These are phyloP conservation scores for Barnettozyma salicaria DNA, from an alignment of 805 yeast species.

Conservation along the genomic window DNA sequence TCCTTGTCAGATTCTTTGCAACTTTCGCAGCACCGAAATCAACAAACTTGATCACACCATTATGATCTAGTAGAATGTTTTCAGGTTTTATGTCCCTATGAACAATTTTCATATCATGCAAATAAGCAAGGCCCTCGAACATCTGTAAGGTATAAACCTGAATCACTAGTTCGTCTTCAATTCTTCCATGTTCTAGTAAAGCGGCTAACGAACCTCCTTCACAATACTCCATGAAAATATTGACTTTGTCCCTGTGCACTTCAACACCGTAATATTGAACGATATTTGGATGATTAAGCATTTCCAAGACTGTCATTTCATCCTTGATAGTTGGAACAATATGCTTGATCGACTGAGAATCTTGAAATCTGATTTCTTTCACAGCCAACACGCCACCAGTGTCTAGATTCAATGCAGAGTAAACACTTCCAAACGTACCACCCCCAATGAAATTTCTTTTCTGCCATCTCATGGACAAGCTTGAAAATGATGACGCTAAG, in stretches of 20 bases:
- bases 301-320: constrained; percentile 94
- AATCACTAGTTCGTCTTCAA: constrained; percentile 89
- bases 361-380: constrained; percentile 88
- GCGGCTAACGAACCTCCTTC: constrained; percentile 91
- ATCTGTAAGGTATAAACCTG: constrained; percentile 87
- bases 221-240: constrained; percentile 95
- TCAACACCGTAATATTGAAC: constrained; percentile 97
- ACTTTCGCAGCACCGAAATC: constrained; percentile 98
- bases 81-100: constrained; percentile 97
- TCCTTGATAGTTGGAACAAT: constrained; percentile 87
- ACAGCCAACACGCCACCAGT: constrained; percentile 97
- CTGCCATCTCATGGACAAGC: constrained; percentile 94
- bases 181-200: constrained; percentile 82
- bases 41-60: constrained; percentile 90
- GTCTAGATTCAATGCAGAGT: constrained; percentile 85
- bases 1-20: constrained; percentile 49
- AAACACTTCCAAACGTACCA: constrained; percentile 93
- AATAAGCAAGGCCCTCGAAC: constrained; percentile 91
- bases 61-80: constrained; percentile 81
- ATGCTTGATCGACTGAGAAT: constrained; percentile 74
- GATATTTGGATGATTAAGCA: constrained; percentile 92
- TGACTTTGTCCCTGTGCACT: constrained; percentile 92
- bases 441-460: constrained; percentile 92
- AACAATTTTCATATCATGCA: constrained; percentile 92
- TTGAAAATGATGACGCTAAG: constrained; percentile 82